Evolutionary conservation across 345 rosid species (phyloP).

Genomic region (Eucalyptus sideroxylon): DNA sequence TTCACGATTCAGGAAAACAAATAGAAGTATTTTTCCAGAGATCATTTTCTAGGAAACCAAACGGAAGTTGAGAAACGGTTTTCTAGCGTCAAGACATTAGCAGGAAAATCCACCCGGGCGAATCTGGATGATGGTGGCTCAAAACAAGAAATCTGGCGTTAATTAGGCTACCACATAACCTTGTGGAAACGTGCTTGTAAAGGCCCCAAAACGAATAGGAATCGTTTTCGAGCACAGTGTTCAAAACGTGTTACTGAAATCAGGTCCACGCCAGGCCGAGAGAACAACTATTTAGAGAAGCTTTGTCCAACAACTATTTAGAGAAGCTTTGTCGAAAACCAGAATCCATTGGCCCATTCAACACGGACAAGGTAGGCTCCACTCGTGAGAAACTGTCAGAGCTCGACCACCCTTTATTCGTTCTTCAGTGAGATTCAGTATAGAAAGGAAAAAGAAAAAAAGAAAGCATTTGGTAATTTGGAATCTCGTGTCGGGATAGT

Average conservation of each 20-base stretch:
- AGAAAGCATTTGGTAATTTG: neutral
- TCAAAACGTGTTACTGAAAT: neutral
- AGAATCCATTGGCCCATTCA: neutral
- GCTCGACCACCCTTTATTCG: too few relatives aligned
- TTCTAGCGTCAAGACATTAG: neutral
- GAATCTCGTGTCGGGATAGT: neutral
- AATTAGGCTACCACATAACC: neutral
- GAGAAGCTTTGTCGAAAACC: neutral
- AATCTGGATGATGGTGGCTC: neutral
- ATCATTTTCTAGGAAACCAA: neutral
- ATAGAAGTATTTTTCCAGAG: neutral
- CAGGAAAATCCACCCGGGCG: neutral
- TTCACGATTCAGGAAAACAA: neutral
- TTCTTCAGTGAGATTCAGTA: too few relatives aligned
- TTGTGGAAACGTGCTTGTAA: neutral
- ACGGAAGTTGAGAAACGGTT: neutral
- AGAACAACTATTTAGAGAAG: neutral
- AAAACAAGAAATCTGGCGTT: neutral
- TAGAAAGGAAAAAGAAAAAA: too few relatives aligned
- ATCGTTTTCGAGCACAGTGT: neutral
- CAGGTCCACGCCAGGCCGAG: neutral
- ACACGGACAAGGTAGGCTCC: neutral
- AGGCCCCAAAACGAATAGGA: neutral
- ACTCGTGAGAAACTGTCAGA: too few relatives aligned
- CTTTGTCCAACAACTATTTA: too few relatives aligned